Conservation (phyloP, 139 green algal species). For the Closterium sp. region DNA sequence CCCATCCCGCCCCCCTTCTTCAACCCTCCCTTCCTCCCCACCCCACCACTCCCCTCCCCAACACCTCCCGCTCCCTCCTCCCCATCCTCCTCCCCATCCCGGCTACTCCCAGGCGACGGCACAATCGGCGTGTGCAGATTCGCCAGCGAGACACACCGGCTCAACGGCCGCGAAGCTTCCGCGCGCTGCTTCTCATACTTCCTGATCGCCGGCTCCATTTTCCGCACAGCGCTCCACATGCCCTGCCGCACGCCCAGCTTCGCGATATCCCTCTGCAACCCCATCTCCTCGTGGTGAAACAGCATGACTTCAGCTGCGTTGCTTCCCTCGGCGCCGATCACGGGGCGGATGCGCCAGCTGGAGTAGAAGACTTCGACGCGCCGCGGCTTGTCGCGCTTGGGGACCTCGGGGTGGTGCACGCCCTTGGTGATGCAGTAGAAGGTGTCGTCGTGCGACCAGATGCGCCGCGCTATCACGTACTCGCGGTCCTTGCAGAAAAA, state of each 20-base stretch:
- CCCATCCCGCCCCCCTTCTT: not conserved
- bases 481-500: conserved; percentile 49
- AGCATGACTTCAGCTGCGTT: conserved; percentile 32
- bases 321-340: conserved; percentile 15
- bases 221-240: conserved; percentile 51
- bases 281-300: conserved; percentile 51
- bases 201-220: conserved; percentile 47
- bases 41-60: not conserved
- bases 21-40: not conserved
- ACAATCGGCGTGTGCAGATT: conserved; percentile 27
- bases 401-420: conserved; percentile 30
- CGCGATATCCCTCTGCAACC: conserved; percentile 48
- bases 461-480: conserved; percentile 48
- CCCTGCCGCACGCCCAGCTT: conserved; percentile 49
- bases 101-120: not conserved
- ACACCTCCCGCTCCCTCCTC: not conserved
- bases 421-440: conserved; percentile 54
- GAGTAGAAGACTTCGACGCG: conserved; percentile 44
- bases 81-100: conserved; percentile 2
- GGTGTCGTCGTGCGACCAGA: conserved; percentile 26
- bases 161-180: conserved; percentile 1
- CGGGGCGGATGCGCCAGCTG: conserved; percentile 42
- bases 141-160: conserved; percentile 15
- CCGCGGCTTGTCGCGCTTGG: conserved; percentile 11
- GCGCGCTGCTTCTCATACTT: conserved; percentile 16